Conservation (phyloP, 2,329 filamentous ascomycete genomes). For the Talaromyces verruculosus region DNA sequence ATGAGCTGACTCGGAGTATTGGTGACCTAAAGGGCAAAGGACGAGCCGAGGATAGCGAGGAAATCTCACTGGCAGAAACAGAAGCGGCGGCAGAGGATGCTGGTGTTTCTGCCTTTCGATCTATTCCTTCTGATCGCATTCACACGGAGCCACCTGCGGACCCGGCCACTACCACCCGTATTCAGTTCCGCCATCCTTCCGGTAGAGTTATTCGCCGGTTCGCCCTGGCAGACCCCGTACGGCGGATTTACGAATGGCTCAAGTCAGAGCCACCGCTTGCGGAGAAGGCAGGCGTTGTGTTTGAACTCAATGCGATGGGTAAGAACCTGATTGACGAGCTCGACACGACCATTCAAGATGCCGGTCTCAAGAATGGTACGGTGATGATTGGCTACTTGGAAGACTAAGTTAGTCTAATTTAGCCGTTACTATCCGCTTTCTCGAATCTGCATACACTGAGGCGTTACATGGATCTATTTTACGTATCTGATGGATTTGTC, state of each 20-base stretch:
- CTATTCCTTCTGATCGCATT: constrained; percentile 69
- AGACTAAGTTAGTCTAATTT: constrained; percentile 7
- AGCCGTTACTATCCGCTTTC: not conserved
- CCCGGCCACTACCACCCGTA: constrained; percentile 73
- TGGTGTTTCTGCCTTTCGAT: constrained; percentile 57
- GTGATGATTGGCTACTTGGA: constrained; percentile 89
- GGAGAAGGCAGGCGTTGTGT: constrained; percentile 72
- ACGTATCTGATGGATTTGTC: not conserved
- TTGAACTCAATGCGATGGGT: constrained; percentile 87
- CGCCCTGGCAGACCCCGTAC: constrained; percentile 69
- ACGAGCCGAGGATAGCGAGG: constrained; percentile 49
- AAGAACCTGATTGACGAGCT: constrained; percentile 78
- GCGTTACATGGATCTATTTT: constrained; percentile 19
- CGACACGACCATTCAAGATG: constrained; percentile 72
- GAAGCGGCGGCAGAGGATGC: constrained; percentile 35
- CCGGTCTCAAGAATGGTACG: constrained; percentile 85
- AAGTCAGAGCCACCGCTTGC: constrained; percentile 78
- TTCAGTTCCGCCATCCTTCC: constrained; percentile 85
- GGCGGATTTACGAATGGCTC: constrained; percentile 91
- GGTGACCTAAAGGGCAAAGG: constrained; percentile 47
- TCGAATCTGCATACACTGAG: constrained; percentile 18
- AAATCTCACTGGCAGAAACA: constrained; percentile 39
- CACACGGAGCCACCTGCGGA: constrained; percentile 76
- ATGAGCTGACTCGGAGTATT: constrained; percentile 74
- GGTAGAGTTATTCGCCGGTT: constrained; percentile 90